Percentiles rank a stretch among this genome's conserved stretches.
These are phyloP conservation scores for Solanum appendiculatum DNA, from an alignment of 257 asterid species.

Conservation along the genomic window DNA sequence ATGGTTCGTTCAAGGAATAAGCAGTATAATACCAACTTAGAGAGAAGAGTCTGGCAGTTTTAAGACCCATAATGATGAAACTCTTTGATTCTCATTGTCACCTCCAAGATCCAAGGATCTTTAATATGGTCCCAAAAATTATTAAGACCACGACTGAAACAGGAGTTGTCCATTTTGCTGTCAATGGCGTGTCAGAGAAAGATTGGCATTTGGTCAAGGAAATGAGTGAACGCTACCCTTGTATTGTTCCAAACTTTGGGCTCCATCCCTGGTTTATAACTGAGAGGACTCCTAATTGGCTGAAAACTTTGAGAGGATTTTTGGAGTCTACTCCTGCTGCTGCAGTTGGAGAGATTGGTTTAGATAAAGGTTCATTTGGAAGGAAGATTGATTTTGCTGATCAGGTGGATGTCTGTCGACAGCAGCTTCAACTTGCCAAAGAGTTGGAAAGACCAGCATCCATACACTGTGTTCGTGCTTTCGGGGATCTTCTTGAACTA, in stretches of 20 bases:
- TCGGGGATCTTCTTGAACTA: conserved; percentile 78
- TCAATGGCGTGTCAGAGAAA: conserved; percentile 72
- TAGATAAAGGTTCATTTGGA: conserved; percentile 78
- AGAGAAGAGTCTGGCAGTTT: not conserved
- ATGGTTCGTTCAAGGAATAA: not conserved
- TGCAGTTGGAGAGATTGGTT: conserved; percentile 92
- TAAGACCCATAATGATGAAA: conserved; percentile 28
- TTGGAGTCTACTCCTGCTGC: conserved; percentile 60
- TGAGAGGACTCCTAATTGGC: conserved; percentile 71
- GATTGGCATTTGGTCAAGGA: conserved; percentile 88
- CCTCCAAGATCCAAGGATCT: conserved; percentile 74
- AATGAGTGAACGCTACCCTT: conserved; percentile 58
- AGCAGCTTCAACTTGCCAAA: conserved; percentile 80
- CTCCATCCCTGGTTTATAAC: conserved; percentile 78
- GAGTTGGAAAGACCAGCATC: conserved; percentile 80
- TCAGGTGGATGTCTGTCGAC: conserved; percentile 64
- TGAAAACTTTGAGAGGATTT: conserved; percentile 42
- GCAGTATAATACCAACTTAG: not conserved
- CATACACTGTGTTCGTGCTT: conserved; percentile 88
- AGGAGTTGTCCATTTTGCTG: conserved; percentile 79
- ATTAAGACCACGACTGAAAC: conserved; percentile 47
- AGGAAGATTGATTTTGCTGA: conserved; percentile 56
- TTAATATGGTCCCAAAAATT: conserved; percentile 41
- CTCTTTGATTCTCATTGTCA: conserved; percentile 94
- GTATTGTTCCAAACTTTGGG: conserved; percentile 74